Evolutionary conservation across 176 grass and related monocot genomes (phyloP).

Genomic region (Musa schizocarpa): DNA sequence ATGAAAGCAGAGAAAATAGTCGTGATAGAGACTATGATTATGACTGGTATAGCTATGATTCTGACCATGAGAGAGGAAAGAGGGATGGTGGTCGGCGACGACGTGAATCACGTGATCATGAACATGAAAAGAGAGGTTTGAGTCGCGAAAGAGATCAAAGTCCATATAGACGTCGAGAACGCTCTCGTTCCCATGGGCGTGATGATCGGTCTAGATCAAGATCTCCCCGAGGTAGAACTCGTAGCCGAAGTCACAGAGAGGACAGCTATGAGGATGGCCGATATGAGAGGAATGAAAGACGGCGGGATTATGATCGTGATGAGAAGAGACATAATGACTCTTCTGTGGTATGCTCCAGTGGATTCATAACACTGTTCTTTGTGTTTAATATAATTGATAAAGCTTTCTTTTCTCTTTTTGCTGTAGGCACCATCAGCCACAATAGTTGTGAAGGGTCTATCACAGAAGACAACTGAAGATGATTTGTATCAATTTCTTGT

Average conservation of each 20-base stretch:
- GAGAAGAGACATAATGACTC: slow-evolving; percentile 54
- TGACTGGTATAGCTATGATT: slow-evolving; percentile 39
- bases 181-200: slow-evolving; percentile 39
- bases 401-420: slow-evolving; percentile 26
- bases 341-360: slow-evolving; percentile 46
- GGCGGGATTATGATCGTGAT: slow-evolving; percentile 61
- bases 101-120: slow-evolving; percentile 41
- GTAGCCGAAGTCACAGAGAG: slow-evolving; percentile 47
- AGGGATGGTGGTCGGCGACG: slow-evolving; percentile 62
- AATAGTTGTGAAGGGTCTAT: slow-evolving; percentile 82
- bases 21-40: slow-evolving; percentile 69
- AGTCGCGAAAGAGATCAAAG: slow-evolving; percentile 63
- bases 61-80: slow-evolving; percentile 60
- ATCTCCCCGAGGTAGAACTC: slow-evolving; percentile 62
- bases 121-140: slow-evolving; percentile 49
- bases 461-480: slow-evolving; percentile 80
- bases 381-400: not conserved
- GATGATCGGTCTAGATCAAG: slow-evolving; percentile 56
- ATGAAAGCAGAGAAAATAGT: slow-evolving; percentile 49
- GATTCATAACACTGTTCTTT: not conserved
- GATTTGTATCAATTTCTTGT: slow-evolving; percentile 94
- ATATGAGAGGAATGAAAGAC: slow-evolving; percentile 56
- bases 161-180: slow-evolving; percentile 47
- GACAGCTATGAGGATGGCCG: slow-evolving; percentile 59
- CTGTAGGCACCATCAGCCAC: slow-evolving; percentile 77